Percentiles rank a stretch among this genome's conserved stretches.
Conservation (phyloP, 495 filamentous ascomycete genomes). For the Penicillium nucicola region DNA sequence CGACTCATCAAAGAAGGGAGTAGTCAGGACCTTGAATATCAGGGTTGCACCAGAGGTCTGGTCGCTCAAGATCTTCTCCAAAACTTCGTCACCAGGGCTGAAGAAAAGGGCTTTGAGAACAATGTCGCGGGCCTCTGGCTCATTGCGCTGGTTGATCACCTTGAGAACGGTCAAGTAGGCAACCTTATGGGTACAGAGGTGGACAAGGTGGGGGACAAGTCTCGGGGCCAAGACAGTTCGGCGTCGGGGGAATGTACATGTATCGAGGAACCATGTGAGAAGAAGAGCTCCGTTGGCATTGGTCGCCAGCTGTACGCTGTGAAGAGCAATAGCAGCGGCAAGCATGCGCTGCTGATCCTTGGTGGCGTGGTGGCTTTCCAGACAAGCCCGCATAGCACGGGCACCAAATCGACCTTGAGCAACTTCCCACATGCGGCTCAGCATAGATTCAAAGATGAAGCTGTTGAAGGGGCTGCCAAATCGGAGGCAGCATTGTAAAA, state of each 20-base stretch:
- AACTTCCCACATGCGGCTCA: conserved; percentile 92
- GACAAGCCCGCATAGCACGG: conserved; percentile 91
- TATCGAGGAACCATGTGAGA: conserved; percentile 97
- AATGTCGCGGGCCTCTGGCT: conserved; percentile 87
- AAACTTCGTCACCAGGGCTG: conserved; percentile 77
- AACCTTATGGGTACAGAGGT: conserved; percentile 98
- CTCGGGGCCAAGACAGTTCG: conserved; percentile 89
- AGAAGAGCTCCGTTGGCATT: conserved; percentile 94
- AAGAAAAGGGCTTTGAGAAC: conserved; percentile 94
- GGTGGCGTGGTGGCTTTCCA: conserved; percentile 92
- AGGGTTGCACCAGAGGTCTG: conserved; percentile 90
- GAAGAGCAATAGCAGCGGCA: conserved; percentile 88
- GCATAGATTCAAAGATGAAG: conserved; percentile 97
- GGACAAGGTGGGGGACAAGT: conserved; percentile 92
- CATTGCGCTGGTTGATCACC: conserved; percentile 96
- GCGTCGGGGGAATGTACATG: conserved; percentile 90
- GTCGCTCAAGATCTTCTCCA: conserved; percentile 89
- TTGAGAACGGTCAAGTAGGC: conserved; percentile 96
- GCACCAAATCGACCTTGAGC: conserved; percentile 92
- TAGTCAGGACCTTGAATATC: conserved; percentile 97
- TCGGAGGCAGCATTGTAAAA: conserved; percentile 90
- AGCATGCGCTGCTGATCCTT: conserved; percentile 96
- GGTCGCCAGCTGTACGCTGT: conserved; percentile 94
- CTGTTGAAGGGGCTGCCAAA: conserved; percentile 87
- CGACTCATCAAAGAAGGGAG: conserved; percentile 93